Evolutionary conservation across 768 basidiomycete species (phyloP).

Genomic region (Dentipellis fragilis): DNA sequence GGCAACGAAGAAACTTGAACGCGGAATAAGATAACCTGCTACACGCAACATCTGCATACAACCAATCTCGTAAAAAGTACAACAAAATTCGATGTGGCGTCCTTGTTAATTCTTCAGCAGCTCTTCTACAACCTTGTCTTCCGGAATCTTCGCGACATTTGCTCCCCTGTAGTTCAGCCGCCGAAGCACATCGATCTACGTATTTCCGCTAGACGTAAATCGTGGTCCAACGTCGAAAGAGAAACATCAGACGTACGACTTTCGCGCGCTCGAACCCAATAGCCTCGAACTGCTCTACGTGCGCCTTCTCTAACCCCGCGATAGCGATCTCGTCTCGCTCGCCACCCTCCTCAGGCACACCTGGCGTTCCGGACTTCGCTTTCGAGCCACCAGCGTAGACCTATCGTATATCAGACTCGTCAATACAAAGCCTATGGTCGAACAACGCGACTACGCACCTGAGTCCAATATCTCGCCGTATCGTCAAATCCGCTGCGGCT

Average conservation of each 20-base stretch:
- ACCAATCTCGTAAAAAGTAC: background rate
- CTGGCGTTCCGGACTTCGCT: background rate
- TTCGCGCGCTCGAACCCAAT: constrained; percentile 77
- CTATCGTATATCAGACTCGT: background rate
- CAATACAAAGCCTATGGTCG: too few relatives aligned
- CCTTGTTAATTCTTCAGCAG: constrained; percentile 48
- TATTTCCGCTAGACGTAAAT: background rate
- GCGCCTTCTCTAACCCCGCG: constrained; percentile 75
- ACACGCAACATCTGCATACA: background rate
- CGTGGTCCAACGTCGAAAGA: background rate
- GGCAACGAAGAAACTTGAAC: background rate
- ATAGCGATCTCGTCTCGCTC: constrained; percentile 40
- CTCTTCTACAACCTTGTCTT: constrained; percentile 82
- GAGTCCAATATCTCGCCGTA: constrained; percentile 91
- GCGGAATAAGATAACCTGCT: background rate
- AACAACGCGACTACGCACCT: constrained; percentile 26
- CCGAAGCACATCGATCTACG: constrained; percentile 78
- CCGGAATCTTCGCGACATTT: constrained; percentile 70
- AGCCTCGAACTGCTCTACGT: constrained; percentile 76
- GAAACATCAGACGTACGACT: constrained; percentile 42
- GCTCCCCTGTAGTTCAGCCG: constrained; percentile 81
- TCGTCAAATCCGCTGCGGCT: constrained; percentile 81
- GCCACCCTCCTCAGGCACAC: constrained; percentile 11
- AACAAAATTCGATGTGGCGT: background rate
- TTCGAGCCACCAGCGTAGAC: constrained; percentile 67